Evolutionary conservation across 169 alveolate genomes (phyloP).

Genomic region (Babesia sp.): DNA sequence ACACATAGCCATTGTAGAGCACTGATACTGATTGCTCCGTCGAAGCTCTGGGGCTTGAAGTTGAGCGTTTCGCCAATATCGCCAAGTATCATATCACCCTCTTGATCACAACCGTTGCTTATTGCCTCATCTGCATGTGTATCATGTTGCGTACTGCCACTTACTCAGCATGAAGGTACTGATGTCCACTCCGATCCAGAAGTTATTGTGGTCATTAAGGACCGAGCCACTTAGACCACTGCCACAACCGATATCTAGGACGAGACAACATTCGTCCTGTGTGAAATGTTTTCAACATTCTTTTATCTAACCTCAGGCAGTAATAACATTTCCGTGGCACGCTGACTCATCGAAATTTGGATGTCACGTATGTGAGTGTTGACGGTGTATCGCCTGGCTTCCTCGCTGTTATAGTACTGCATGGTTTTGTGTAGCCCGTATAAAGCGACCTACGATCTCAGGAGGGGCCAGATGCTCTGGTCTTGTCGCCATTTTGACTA

Average conservation of each 20-base stretch:
- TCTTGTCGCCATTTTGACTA: constrained; percentile 44
- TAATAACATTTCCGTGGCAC: constrained; percentile 87
- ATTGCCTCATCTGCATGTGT: constrained; percentile 40
- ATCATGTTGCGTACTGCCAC: constrained; percentile 35
- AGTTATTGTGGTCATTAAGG: constrained; percentile 85
- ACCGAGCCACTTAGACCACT: constrained; percentile 93
- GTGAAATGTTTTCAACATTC: constrained; percentile 33
- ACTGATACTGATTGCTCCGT: constrained; percentile 83
- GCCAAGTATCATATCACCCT: constrained; percentile 84
- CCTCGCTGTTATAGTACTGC: constrained; percentile 87
- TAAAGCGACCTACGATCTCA: constrained; percentile 39
- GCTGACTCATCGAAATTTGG: constrained; percentile 91
- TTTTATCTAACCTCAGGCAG: constrained; percentile 77
- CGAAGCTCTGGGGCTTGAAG: constrained; percentile 60
- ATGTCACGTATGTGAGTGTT: constrained; percentile 89
- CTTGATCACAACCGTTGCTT: constrained; percentile 31
- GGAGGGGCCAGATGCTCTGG: constrained; percentile 72
- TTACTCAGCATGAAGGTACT: constrained; percentile 91
- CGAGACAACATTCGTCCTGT: constrained; percentile 81
- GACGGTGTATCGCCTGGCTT: constrained; percentile 87
- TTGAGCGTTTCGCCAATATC: constrained; percentile 81
- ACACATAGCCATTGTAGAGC: constrained; percentile 95
- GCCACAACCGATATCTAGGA: constrained; percentile 98
- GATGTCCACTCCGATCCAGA: constrained; percentile 96
- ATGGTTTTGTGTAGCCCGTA: neutral